Percentiles rank a stretch among this genome's conserved stretches.
Conservation (phyloP, 305 asterid species). For the Fraxinus dipetala region DNA sequence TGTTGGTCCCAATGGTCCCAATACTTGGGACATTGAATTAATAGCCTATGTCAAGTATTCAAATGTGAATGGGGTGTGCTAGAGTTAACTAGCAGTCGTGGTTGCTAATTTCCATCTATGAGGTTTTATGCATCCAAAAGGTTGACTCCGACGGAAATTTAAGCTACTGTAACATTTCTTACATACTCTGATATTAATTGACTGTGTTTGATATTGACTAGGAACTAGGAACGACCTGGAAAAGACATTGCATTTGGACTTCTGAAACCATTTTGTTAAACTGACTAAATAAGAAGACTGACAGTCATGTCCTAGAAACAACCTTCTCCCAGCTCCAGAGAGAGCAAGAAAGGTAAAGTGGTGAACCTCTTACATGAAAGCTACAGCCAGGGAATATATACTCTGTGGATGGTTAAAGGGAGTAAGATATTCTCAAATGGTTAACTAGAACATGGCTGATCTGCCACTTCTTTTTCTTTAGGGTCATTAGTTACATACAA, state of each 20-base stretch:
- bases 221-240: neutral
- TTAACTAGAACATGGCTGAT: neutral
- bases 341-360: neutral
- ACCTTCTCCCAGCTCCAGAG: neutral
- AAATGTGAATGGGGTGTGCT: neutral
- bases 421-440: neutral
- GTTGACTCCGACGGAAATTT: neutral
- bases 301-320: slow-evolving; percentile 5
- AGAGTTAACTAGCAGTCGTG: neutral
- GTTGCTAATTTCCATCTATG: neutral
- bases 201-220: neutral
- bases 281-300: neutral
- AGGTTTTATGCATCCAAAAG: neutral
- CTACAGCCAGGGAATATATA: neutral
- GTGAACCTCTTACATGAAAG: neutral
- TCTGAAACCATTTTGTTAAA: neutral
- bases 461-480: neutral
- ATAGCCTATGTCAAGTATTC: neutral
- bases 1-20: neutral
- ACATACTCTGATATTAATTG: neutral
- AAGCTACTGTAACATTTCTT: neutral
- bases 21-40: neutral
- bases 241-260: neutral
- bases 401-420: neutral
- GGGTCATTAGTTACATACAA: neutral